Percentiles rank a stretch among this genome's conserved stretches.
phyloP scores from a whole-genome alignment of 441 rosid genomes.

The Capsella rubella region DNA sequence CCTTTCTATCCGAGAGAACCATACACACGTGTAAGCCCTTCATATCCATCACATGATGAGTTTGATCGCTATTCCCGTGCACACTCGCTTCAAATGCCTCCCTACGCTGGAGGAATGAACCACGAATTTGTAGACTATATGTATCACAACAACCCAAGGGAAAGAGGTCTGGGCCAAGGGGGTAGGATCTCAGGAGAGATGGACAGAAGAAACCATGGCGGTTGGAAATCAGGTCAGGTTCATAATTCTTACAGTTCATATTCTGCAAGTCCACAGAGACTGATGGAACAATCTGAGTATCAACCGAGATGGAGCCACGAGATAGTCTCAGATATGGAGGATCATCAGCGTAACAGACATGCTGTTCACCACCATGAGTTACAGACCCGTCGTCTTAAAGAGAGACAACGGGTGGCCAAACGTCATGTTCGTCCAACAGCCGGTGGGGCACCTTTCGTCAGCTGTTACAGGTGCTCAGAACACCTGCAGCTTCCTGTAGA shows the following conservation, averaged over 20 bases:
- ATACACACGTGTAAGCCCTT: slow-evolving; percentile 54
- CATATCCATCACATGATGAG: slow-evolving; percentile 52
- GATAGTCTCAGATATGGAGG: slow-evolving; percentile 54
- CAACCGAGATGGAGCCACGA: slow-evolving; percentile 48
- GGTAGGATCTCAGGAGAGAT: slow-evolving; percentile 57
- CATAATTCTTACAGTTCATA: slow-evolving; percentile 53
- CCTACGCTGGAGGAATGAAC: slow-evolving; percentile 47
- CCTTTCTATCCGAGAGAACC: slow-evolving; percentile 51
- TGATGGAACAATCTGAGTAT: slow-evolving; percentile 52
- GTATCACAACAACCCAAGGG: slow-evolving; percentile 62
- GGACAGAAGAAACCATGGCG: slow-evolving; percentile 47
- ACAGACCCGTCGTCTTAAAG: slow-evolving; percentile 52
- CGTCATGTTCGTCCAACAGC: slow-evolving; percentile 48
- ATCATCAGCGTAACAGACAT: slow-evolving; percentile 53
- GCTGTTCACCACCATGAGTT: slow-evolving; percentile 36
- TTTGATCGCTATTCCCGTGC: slow-evolving; percentile 48
- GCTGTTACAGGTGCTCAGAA: slow-evolving; percentile 43
- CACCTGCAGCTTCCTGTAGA: slow-evolving; percentile 44
- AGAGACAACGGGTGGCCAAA: slow-evolving; percentile 57
- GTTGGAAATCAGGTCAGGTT: slow-evolving; percentile 51
- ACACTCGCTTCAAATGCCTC: slow-evolving; percentile 52
- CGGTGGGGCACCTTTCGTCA: slow-evolving; percentile 45
- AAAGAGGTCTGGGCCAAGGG: slow-evolving; percentile 49
- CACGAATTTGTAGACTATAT: slow-evolving; percentile 35
- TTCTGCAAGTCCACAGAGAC: slow-evolving; percentile 68